These are phyloP conservation scores for Zygosaccharomyces bailii DNA, from an alignment of 805 yeast species.

Conservation along the genomic window DNA sequence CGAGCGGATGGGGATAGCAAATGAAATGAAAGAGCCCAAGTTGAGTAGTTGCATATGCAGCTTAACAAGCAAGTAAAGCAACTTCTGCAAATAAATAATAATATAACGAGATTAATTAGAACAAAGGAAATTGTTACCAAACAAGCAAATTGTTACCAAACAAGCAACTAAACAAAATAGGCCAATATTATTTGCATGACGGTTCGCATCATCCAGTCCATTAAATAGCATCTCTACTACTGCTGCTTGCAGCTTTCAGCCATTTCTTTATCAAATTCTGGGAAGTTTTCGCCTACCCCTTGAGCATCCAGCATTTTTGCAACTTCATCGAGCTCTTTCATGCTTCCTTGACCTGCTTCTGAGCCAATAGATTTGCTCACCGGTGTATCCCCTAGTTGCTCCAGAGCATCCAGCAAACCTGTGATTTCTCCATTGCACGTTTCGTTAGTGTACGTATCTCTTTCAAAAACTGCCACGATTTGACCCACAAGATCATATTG, in stretches of 20 bases:
- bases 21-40: too few relatives aligned
- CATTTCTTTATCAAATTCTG: slow-evolving; percentile 29
- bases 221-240: slow-evolving; percentile 10
- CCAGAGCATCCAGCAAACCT: slow-evolving; percentile 29
- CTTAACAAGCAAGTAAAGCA: not conserved
- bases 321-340: slow-evolving; percentile 19
- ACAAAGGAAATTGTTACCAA: not conserved
- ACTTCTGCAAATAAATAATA: not conserved
- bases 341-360: slow-evolving; percentile 11
- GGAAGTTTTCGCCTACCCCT: slow-evolving; percentile 24
- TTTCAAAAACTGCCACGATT: slow-evolving; percentile 66
- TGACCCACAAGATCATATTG: slow-evolving; percentile 62
- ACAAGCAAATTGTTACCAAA: not conserved
- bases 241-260: slow-evolving; percentile 34
- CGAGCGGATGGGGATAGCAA: not conserved
- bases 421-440: slow-evolving; percentile 25
- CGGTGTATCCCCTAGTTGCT: slow-evolving; percentile 35
- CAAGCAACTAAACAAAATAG: too few relatives aligned
- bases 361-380: slow-evolving; percentile 26
- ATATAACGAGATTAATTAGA: not conserved
- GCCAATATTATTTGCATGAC: not conserved
- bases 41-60: not conserved
- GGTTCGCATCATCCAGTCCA: not conserved
- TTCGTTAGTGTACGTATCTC: slow-evolving; percentile 45
- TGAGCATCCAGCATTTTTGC: slow-evolving; percentile 28